A percentile compares a stretch with the other conserved stretches of the same genome.
Conservation (phyloP, 257 asterid species). For the Jacaranda mimosifolia region DNA sequence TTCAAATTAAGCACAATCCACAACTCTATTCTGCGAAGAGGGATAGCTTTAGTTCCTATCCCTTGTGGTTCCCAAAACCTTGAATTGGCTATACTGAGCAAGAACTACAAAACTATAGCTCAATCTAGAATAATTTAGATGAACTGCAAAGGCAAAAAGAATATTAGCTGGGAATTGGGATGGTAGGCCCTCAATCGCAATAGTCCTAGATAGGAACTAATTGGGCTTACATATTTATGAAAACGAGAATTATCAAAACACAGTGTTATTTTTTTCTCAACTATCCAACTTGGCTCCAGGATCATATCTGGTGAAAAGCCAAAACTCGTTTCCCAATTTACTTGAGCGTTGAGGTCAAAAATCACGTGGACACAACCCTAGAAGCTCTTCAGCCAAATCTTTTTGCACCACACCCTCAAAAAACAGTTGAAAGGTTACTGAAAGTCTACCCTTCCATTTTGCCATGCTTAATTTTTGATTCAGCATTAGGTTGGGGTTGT, state of each 20-base stretch:
- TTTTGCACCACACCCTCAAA: conserved; percentile 81
- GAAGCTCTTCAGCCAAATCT: conserved; percentile 74
- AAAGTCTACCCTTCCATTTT: background rate
- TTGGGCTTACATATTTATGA: conserved; percentile 14
- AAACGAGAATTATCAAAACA: background rate
- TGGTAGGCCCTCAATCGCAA: background rate
- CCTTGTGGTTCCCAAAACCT: background rate
- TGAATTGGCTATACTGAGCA: background rate
- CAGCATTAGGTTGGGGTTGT: background rate
- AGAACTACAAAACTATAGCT: background rate
- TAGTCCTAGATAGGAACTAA: background rate
- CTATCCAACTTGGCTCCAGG: conserved; percentile 84
- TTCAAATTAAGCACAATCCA: background rate
- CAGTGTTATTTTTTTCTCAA: conserved; percentile 59
- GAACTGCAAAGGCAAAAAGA: background rate
- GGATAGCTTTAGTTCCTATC: too few species aligned
- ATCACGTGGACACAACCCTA: conserved; percentile 78
- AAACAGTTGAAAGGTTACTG: background rate
- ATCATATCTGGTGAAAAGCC: conserved; percentile 84
- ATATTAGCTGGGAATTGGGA: background rate
- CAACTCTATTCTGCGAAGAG: background rate
- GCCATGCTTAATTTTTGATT: background rate
- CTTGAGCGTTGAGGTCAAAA: conserved; percentile 89
- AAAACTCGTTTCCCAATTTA: conserved; percentile 97
- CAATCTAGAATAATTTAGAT: background rate